Evolutionary conservation across 2,329 filamentous ascomycete genomes (phyloP).

Genomic region (Diaporthe sp.): DNA sequence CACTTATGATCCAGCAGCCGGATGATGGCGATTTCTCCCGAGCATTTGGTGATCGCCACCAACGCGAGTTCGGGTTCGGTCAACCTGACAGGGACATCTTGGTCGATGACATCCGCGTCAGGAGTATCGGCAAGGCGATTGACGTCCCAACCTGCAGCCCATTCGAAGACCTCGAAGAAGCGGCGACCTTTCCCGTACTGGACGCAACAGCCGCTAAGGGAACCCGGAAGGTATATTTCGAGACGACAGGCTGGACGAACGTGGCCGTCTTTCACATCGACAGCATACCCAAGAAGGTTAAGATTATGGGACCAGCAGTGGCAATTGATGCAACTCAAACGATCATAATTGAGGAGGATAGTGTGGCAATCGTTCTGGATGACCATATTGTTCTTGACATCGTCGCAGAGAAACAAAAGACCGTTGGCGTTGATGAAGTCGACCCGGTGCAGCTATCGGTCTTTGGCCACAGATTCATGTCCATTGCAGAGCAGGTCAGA

Average conservation of each 20-base stretch:
- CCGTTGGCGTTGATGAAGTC: conserved; percentile 18
- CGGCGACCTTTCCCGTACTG: not conserved
- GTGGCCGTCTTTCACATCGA: conserved; percentile 23
- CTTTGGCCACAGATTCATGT: conserved; percentile 83
- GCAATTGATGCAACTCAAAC: conserved; percentile 30
- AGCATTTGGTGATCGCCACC: conserved; percentile 64
- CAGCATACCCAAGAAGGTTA: conserved; percentile 2
- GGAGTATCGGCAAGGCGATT: conserved; percentile 79
- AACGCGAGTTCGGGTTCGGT: conserved; percentile 28
- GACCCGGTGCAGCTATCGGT: conserved; percentile 74
- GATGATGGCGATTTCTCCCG: conserved; percentile 79
- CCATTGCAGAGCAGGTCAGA: conserved; percentile 71
- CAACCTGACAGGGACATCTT: conserved; percentile 82
- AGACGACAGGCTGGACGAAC: conserved; percentile 13
- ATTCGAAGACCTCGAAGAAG: not conserved
- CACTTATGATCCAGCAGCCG: conserved; percentile 85
- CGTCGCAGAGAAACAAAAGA: conserved; percentile 41
- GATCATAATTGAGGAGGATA: conserved; percentile 27
- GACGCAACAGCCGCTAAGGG: conserved; percentile 47
- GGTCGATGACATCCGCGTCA: conserved; percentile 83
- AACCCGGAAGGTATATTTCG: conserved; percentile 9
- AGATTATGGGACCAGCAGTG: conserved; percentile 23
- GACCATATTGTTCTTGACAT: conserved; percentile 10
- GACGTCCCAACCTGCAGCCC: conserved; percentile 6
- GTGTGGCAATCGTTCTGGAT: conserved; percentile 35